Percentiles rank a stretch among this genome's conserved stretches.
Evolutionary conservation across 1,284 basidiomycete genomes (phyloP).

Genomic region (Ustilago tritici): DNA sequence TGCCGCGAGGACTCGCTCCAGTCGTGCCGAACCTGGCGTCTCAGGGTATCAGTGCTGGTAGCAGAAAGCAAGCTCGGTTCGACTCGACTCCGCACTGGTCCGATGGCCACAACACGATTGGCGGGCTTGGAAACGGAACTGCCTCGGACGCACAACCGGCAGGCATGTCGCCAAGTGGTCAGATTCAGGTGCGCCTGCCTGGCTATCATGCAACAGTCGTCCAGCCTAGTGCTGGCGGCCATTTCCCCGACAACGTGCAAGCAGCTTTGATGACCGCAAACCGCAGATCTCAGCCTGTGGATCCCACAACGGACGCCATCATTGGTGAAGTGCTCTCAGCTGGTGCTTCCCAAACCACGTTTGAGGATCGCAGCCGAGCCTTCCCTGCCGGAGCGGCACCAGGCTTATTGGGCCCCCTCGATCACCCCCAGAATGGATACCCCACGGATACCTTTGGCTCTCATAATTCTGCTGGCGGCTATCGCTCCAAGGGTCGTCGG

Average conservation of each 20-base stretch:
- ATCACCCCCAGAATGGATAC: conserved; percentile 39
- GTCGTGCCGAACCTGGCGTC: conserved; percentile 19
- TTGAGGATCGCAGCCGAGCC: conserved; percentile 34
- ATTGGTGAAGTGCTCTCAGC: conserved; percentile 45
- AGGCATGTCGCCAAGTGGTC: conserved; percentile 17
- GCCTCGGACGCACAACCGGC: conserved; percentile 8
- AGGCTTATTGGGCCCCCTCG: conserved; percentile 43
- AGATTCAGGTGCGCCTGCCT: conserved; percentile 47
- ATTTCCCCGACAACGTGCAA: conserved; percentile 16
- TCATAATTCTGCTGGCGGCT: conserved; percentile 25
- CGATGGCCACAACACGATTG: conserved; percentile 13
- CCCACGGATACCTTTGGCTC: conserved; percentile 25
- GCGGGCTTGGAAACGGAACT: conserved; percentile 11
- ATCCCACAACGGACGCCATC: conserved; percentile 48
- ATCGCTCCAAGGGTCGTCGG: conserved; percentile 37
- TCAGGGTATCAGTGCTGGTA: conserved; percentile 8
- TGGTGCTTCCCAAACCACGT: conserved; percentile 25
- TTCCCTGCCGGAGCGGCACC: conserved; percentile 31
- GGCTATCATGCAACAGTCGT: conserved; percentile 41
- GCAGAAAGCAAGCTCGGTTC: conserved; percentile 53
- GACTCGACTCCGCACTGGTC: conserved; percentile 41
- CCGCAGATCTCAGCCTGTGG: conserved; percentile 17
- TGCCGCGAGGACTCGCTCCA: conserved; percentile 37
- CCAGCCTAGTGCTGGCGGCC: conserved; percentile 22
- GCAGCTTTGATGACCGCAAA: conserved; percentile 6